Evolutionary conservation across 2,329 filamentous ascomycete genomes (phyloP), one percentile per base, ranked within the genome.

Genomic region (Diaporthe citri): DNA sequence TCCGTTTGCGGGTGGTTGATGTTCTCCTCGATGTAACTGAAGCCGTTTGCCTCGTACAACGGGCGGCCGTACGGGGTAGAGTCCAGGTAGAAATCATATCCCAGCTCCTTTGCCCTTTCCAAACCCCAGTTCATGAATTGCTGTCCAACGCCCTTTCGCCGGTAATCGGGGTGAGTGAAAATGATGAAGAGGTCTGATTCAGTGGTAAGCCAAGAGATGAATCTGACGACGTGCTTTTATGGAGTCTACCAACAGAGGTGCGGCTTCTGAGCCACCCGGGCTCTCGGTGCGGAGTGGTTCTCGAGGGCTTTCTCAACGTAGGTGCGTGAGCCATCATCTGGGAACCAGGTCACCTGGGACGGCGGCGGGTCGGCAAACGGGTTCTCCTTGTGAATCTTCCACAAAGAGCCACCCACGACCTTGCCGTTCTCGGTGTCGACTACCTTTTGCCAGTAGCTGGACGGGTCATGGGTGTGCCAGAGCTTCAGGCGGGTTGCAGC

Each of bases 361-460:
- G 70, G 36, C 0, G 73, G 15, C 2, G 73, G 71, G 1, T 76
- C 36, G 5, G 76, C 76, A 62, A 81, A 83, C 0, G 80, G 82
- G 70, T 82, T 80, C 31, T 79, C 77, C 17, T 78, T 70, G 73
- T 80, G 78, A 31, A 80, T 78, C 39, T 81, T 80, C 81, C 82
- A 83, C 15, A 78, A 75, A 2, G 81, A 79, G 2, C 72, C 81
- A 0, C 80, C 82, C 1, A 77, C 80, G n/a, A 82, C 73, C 25
- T 75, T 78, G 17, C 79, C 79, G 2, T 79, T 81, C 20, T 80
- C 77, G 20, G 76, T 76, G 70, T 82, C 81, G 43, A 82, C 78
- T 1, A 83, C 78, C 70, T 82, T 82, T 6, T 81, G 71, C 82
- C 81, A 83, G 51, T 79, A 75, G 71, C 78, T 81, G 1, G 79